Evolutionary conservation across 495 filamentous ascomycete genomes (phyloP), one percentile per base, ranked within the genome.

Genomic region (Neohortaea acidophila): DNA sequence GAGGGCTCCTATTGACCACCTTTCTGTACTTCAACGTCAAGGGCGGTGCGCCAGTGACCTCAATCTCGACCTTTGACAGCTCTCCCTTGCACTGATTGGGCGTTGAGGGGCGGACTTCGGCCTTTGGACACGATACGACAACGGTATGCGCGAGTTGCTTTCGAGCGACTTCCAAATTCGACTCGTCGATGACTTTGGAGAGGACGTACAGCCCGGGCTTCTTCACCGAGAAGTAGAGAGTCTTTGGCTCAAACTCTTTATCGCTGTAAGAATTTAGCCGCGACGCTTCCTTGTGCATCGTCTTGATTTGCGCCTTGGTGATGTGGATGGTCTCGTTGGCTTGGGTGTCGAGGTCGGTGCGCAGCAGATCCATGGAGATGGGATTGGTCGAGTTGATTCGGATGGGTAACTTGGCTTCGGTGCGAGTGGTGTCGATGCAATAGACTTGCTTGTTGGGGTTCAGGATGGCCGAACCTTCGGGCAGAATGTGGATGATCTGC

Each of bases 401-500:
- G 22, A 97, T 80, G 2, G 86, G 89, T n/a, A 97, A 62, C 35
- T 67, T 58, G 26, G 76, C 69, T 2, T 67, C 59, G 21, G 66
- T 66, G 35, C 64, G 67, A 11, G 70, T 60, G 17, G 64, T 60
- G 27, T 79, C 79, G 24, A 96, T 57, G 56, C 89, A 97, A 53
- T 84, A 85, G 11, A 83, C 67, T 24, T 64, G 54, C 20, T 68
- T 63, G 23, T 85, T 69, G 11, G 87, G 84, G 54, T 96, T 96
- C 33, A 97, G 63, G 32, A 79, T 65, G 10, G 81, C 89, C 41
- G 85, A 91, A 75, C 89, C 89, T 68, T 97, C 89, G 2, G 89
- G 89, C 20, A 97, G 65, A 55, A 96, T 91, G 52, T 97, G 84
- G 52, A 97, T 84, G 45, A 92, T 87, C 60, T 94, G 84, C 54